Percentiles rank a stretch among this genome's conserved stretches.
phyloP scores from a whole-genome alignment of 768 basidiomycete species.

The Mycena epipterygia region DNA sequence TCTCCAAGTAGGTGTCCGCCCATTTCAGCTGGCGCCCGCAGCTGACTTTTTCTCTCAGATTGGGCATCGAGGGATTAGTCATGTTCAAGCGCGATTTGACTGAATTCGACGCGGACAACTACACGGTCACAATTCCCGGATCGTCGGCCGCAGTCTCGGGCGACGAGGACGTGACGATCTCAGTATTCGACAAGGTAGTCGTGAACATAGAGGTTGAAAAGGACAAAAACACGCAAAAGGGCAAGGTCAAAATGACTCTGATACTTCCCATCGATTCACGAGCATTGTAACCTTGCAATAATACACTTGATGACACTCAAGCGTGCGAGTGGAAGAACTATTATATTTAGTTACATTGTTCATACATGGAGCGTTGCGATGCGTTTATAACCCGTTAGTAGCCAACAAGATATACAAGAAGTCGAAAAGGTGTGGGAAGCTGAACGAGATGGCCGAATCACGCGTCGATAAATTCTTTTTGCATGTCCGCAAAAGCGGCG shows the following conservation, averaged over 20 bases:
- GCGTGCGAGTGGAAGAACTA: not conserved
- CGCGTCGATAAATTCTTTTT: constrained; percentile 76
- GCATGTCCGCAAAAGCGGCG: constrained; percentile 87
- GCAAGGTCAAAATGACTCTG: constrained; percentile 88
- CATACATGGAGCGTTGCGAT: constrained; percentile 19
- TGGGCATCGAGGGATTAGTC: constrained; percentile 95
- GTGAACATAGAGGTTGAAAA: constrained; percentile 96
- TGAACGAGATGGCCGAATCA: constrained; percentile 33
- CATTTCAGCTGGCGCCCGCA: not conserved
- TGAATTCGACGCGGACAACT: constrained; percentile 92
- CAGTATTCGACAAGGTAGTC: constrained; percentile 93
- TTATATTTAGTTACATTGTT: constrained; percentile 34
- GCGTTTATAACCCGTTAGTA: constrained; percentile 21
- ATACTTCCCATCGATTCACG: constrained; percentile 74
- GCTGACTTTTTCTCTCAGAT: constrained; percentile 56
- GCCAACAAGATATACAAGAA: constrained; percentile 22
- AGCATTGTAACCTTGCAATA: constrained; percentile 47
- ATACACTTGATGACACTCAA: not conserved
- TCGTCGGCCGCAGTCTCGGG: constrained; percentile 38
- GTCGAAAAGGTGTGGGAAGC: not conserved
- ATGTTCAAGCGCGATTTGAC: constrained; percentile 89
- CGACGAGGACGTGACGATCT: constrained; percentile 67
- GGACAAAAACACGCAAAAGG: constrained; percentile 93
- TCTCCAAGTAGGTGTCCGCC: constrained; percentile 79
- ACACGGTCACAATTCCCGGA: constrained; percentile 80